Conservation (phyloP, 78 protist genomes). For the Dictyostelium intermedium region DNA sequence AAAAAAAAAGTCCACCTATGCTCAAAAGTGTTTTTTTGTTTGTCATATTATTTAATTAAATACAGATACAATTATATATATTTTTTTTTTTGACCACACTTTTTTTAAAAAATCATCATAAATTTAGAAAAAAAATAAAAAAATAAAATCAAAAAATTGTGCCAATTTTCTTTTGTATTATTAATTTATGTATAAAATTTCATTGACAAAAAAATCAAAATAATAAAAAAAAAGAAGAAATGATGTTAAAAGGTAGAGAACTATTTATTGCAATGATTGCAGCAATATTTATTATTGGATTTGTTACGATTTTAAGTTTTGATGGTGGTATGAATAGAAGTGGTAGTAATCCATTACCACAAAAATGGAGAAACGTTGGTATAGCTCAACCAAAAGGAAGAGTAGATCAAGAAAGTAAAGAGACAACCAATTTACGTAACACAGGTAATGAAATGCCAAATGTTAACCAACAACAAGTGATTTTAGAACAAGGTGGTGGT, state of each 20-base stretch:
- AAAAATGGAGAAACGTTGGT: conserved; percentile 16
- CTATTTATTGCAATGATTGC: conserved; percentile 12
- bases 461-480: neutral
- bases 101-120: neutral
- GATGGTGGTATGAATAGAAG: conserved; percentile 3
- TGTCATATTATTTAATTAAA: too few species aligned
- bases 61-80: too few species aligned
- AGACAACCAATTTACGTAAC: neutral
- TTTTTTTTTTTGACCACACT: neutral
- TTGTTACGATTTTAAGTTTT: conserved; percentile 21
- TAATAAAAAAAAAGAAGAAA: neutral
- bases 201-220: neutral
- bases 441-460: neutral
- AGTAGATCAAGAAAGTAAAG: neutral
- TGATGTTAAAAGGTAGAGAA: neutral
- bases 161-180: neutral
- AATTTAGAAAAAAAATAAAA: neutral
- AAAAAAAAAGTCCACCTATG: too few species aligned
- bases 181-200: neutral
- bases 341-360: neutral
- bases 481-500: neutral
- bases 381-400: neutral
- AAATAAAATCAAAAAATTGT: neutral
- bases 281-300: conserved; percentile 34
- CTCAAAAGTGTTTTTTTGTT: too few species aligned